Conservation (phyloP, 2,329 filamentous ascomycete genomes). For the Microascus cirrosus region DNA sequence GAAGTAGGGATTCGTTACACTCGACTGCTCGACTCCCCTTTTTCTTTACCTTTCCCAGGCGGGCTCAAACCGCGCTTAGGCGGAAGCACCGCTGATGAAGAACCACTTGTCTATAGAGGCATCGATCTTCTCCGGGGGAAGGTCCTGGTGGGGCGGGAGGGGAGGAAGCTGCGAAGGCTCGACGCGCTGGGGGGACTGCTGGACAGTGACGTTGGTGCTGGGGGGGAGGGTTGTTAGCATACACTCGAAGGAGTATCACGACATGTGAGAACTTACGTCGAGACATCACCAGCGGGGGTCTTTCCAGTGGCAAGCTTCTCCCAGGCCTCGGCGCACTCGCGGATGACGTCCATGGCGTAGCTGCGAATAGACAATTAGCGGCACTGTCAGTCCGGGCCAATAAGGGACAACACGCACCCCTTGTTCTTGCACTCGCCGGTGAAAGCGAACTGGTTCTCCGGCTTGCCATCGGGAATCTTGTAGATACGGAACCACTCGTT, state of each 20-base stretch:
- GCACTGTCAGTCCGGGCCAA: neutral
- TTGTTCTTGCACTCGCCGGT: constrained; percentile 99
- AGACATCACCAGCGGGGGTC: constrained; percentile 64
- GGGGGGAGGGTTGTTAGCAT: constrained; percentile 16
- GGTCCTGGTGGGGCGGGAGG: constrained; percentile 70
- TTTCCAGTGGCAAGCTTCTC: constrained; percentile 91
- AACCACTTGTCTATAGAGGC: constrained; percentile 99
- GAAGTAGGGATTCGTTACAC: neutral
- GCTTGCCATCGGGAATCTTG: constrained; percentile 99
- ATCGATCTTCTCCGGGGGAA: constrained; percentile 81
- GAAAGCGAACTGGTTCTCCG: constrained; percentile 99
- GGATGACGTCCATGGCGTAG: constrained; percentile 91
- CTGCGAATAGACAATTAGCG: constrained; percentile 24
- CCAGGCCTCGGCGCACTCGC: constrained; percentile 95
- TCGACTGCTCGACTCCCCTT: neutral
- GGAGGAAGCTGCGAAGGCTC: constrained; percentile 59
- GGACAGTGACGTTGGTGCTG: constrained; percentile 71
- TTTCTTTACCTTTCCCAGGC: neutral
- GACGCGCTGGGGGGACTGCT: constrained; percentile 62
- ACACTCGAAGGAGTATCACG: constrained; percentile 1
- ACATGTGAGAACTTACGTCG: constrained; percentile 51
- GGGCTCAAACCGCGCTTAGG: constrained; percentile 36
- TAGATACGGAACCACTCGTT: constrained; percentile 99
- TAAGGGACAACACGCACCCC: constrained; percentile 44
- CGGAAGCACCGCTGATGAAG: constrained; percentile 96